These are phyloP conservation scores for Aegilops bicornis DNA, from an alignment of 176 grass and related monocot species.

Conservation along the genomic window DNA sequence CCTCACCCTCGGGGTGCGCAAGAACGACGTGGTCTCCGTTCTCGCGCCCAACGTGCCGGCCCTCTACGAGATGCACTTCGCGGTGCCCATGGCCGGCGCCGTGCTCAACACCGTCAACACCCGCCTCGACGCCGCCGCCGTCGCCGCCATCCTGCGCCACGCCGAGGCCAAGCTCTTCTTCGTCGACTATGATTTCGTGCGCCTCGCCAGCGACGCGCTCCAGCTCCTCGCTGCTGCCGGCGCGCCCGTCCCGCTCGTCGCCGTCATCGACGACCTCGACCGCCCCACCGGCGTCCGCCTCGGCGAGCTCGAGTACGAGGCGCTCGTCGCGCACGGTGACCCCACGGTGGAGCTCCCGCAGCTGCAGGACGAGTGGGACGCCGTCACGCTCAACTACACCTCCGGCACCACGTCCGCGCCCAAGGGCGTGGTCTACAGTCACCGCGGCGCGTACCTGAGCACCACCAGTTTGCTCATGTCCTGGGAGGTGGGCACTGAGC, in stretches of 20 bases:
- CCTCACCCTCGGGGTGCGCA: constrained; percentile 32
- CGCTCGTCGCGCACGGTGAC: constrained; percentile 29
- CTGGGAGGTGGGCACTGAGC: constrained; percentile 51
- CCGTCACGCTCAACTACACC: constrained; percentile 64
- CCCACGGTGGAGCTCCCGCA: background rate
- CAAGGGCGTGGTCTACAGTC: constrained; percentile 73
- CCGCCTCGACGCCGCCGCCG: constrained; percentile 60
- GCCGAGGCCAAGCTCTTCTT: constrained; percentile 61
- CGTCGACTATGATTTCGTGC: constrained; percentile 54
- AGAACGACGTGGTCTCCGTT: constrained; percentile 63
- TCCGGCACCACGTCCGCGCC: constrained; percentile 71
- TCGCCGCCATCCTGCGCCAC: constrained; percentile 63
- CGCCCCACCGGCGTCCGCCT: constrained; percentile 41
- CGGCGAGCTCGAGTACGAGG: constrained; percentile 69
- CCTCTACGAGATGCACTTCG: constrained; percentile 83
- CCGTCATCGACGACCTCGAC: constrained; percentile 59
- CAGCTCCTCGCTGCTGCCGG: background rate
- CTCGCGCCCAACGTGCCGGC: constrained; percentile 73
- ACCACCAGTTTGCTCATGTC: constrained; percentile 52
- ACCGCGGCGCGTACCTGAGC: constrained; percentile 67
- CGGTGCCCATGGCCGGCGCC: constrained; percentile 72
- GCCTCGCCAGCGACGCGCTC: constrained; percentile 59
- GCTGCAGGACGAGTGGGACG: constrained; percentile 59
- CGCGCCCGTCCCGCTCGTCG: constrained; percentile 41
- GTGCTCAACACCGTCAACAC: constrained; percentile 83